Evolutionary conservation across 2,329 filamentous ascomycete genomes (phyloP).

Genomic region (Colletotrichum sp.): DNA sequence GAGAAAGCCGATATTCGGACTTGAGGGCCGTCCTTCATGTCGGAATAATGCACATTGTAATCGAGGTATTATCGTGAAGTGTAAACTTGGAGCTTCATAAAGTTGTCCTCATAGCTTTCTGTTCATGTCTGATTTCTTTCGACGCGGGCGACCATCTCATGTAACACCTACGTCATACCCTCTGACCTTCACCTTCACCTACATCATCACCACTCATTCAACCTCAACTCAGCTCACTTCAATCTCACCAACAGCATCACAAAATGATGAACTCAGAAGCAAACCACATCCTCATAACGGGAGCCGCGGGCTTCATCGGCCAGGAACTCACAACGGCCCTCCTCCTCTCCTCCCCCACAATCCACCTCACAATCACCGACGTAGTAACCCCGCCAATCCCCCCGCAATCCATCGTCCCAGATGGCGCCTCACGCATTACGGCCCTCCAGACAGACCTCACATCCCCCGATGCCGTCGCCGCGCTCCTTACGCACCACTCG

Average conservation of each 20-base stretch:
- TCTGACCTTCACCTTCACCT: neutral
- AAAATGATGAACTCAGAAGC: neutral
- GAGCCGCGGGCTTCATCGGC: conserved; percentile 69
- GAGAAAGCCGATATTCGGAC: neutral
- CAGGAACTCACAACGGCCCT: conserved; percentile 64
- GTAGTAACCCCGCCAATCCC: conserved; percentile 58
- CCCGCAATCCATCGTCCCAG: conserved; percentile 30
- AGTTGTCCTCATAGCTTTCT: neutral
- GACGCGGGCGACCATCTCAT: neutral
- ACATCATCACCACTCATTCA: neutral
- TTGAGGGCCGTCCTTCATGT: neutral
- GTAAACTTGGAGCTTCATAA: neutral
- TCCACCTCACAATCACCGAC: conserved; percentile 61
- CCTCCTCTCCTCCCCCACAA: conserved; percentile 41
- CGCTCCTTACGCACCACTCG: conserved; percentile 29
- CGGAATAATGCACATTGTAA: neutral
- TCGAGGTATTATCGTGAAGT: neutral
- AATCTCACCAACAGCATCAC: neutral
- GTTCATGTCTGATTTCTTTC: neutral
- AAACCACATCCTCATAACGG: conserved; percentile 63
- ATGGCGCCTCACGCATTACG: conserved; percentile 23
- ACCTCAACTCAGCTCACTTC: neutral
- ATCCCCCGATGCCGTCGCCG: conserved; percentile 30
- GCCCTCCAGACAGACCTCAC: conserved; percentile 37
- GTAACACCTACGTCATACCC: neutral